phyloP scores from a whole-genome alignment of 192 early-diverging fungal species.

The Backusella macrospora region DNA sequence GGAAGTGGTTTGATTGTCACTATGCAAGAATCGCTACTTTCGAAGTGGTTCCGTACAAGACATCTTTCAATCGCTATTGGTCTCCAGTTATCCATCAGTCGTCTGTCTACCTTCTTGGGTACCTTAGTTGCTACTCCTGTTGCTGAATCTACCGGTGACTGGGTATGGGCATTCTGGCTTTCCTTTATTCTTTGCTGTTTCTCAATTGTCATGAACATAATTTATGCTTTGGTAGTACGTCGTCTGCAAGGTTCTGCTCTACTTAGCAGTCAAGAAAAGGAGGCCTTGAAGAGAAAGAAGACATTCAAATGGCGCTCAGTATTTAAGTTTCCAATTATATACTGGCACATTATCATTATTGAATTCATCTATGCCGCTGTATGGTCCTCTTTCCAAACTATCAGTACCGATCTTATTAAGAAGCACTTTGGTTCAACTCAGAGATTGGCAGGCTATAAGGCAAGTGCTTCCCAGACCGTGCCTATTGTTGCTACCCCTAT shows the following conservation, averaged over 20 bases:
- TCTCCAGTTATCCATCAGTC: slow-evolving; percentile 69
- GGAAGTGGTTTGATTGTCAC: slow-evolving; percentile 76
- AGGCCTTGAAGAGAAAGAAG: slow-evolving; percentile 49
- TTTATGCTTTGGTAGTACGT: slow-evolving; percentile 64
- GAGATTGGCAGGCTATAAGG: slow-evolving; percentile 37
- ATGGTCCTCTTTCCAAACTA: slow-evolving; percentile 36
- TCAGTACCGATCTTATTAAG: slow-evolving; percentile 44
- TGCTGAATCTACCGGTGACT: slow-evolving; percentile 42
- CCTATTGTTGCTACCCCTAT: slow-evolving; percentile 59
- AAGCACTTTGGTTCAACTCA: slow-evolving; percentile 43
- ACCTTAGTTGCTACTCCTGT: slow-evolving; percentile 68
- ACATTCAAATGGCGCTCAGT: slow-evolving; percentile 57
- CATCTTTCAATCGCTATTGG: slow-evolving; percentile 71
- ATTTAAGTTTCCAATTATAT: slow-evolving; percentile 57
- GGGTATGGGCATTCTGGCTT: slow-evolving; percentile 49
- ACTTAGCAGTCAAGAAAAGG: slow-evolving; percentile 24
- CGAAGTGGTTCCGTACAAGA: slow-evolving; percentile 74
- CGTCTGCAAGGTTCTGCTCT: slow-evolving; percentile 37
- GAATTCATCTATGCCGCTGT: slow-evolving; percentile 62
- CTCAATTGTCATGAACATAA: slow-evolving; percentile 70
- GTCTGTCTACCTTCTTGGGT: slow-evolving; percentile 71
- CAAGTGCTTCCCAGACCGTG: slow-evolving; percentile 52
- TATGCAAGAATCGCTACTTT: slow-evolving; percentile 77
- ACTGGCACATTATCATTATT: slow-evolving; percentile 61
- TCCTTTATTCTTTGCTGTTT: slow-evolving; percentile 65